Base-by-base conservation (phyloP, 148 eudicot genomes). In the Dysphania ambrosioides region DNA sequence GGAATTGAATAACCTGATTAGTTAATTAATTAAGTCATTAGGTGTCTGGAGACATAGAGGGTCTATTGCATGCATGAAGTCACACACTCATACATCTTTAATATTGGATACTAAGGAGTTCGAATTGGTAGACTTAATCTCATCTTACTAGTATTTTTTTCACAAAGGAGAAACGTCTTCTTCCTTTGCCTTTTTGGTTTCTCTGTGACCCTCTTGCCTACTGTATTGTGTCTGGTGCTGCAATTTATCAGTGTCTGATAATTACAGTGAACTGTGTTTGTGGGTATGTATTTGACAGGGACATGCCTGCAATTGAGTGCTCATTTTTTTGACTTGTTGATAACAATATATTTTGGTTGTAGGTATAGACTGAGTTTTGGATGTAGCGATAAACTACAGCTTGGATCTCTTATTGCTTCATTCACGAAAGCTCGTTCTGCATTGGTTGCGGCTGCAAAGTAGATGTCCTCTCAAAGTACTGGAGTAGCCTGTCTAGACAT, bases 291-390 rank as follows among this genome's bases (percentile, higher is more conserved):
- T n/a, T n/a, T n/a, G n/a, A n/a, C n/a, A n/a, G n/a, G n/a, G n/a
- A n/a, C n/a, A n/a, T n/a, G n/a, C n/a, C n/a, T n/a, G n/a, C n/a
- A n/a, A n/a, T n/a, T n/a, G n/a, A 26, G 8, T 35, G 24, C 32
- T 53, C 4, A 21, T 31, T 36, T 38, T n/a, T n/a, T 16, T 5
- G 19, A 68, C 29, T 74, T 18, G 2, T 15, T 36, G n/a, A 57
- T 11, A 56, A 60, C 41, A 29, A 30, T 32, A 2, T 15, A 12
- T 62, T 44, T 21, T 71, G 41, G 56, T 71, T 79, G 84, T 91
- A 95, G 99, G 82, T 92, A 95, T 66, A 84, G 97, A 67, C 90
- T 95, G 82, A 92, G 76, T 85, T 89, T 90, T 70, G 99, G 96
- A 42, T 90, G 99, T 85, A 90, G 79, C 65, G 99, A 95, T 77